Evolutionary conservation across 768 basidiomycete genomes (phyloP).

Genomic region (Fomitopsis serialis): DNA sequence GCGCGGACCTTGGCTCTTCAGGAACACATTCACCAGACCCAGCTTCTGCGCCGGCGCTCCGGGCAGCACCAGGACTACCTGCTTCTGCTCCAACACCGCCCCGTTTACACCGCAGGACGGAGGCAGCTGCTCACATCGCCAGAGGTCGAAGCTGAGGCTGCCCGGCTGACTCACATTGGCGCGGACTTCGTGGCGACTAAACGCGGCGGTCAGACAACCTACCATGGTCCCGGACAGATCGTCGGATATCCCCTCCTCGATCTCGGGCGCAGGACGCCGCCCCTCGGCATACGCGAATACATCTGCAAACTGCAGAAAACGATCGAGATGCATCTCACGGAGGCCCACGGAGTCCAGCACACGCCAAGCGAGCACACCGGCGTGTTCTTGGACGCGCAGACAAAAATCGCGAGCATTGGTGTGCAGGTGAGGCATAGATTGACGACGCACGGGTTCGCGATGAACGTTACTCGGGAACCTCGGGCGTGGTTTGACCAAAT

Average conservation of each 20-base stretch:
- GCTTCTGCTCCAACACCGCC: conserved; percentile 82
- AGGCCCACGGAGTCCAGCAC: conserved; percentile 52
- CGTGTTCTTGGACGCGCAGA: conserved; percentile 73
- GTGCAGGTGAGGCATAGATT: conserved; percentile 94
- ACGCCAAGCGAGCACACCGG: conserved; percentile 80
- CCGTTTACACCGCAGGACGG: conserved; percentile 93
- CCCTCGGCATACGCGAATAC: conserved; percentile 72
- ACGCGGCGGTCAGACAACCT: conserved; percentile 92
- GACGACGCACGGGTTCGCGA: conserved; percentile 90
- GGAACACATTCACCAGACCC: conserved; percentile 62
- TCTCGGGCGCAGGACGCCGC: conserved; percentile 71
- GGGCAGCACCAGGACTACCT: conserved; percentile 51
- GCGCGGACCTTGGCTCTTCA: conserved; percentile 60
- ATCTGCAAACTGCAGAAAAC: conserved; percentile 77
- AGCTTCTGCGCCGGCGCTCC: conserved; percentile 45
- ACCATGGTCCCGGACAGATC: conserved; percentile 96
- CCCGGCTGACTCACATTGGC: conserved; percentile 66
- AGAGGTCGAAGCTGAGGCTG: conserved; percentile 52
- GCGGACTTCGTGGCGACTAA: conserved; percentile 82
- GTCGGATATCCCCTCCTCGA: conserved; percentile 95
- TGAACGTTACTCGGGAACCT: conserved; percentile 85
- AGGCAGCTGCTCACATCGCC: conserved; percentile 55
- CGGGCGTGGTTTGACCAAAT: conserved; percentile 81
- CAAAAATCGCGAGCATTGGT: conserved; percentile 93
- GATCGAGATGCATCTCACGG: conserved; percentile 56